Evolutionary conservation across 371 early-diverging fungal genomes (phyloP), one percentile per base, ranked within the genome.

Genomic region (Capillidium heterosporum): DNA sequence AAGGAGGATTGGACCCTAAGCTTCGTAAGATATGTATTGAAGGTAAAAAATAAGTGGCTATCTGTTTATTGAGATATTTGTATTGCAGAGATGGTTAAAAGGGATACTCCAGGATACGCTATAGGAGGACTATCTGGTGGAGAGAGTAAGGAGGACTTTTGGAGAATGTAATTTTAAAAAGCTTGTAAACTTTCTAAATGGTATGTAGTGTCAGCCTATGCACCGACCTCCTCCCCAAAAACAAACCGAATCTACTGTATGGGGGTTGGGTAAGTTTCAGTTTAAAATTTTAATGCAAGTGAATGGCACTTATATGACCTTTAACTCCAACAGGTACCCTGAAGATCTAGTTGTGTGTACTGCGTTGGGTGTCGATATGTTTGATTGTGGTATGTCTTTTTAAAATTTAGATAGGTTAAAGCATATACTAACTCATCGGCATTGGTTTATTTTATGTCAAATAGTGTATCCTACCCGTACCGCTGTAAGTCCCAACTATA

Each of bases 381-480:
- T 82, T 65, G 97, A 96, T 66, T 96, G 97, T 69, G 59, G 57
- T 57, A 48, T 29, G 49, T 15, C 8, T 35, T n/a, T n/a, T n/a
- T n/a, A n/a, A n/a, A n/a, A n/a, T n/a, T n/a, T n/a, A n/a, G 4
- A 2, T 26, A 27, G 8, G 10, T 15, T 10, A 46, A 15, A 46
- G 21, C 8, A 21, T 39, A 39, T 39, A 39, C 15, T 39, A 15
- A 15, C n/a, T n/a, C n/a, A n/a, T n/a, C n/a, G n/a, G n/a, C n/a
- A n/a, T n/a, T n/a, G n/a, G n/a, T n/a, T n/a, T n/a, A n/a, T n/a
- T n/a, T n/a, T n/a, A n/a, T n/a, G n/a, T n/a, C n/a, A n/a, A n/a
- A n/a, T n/a, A n/a, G n/a, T n/a, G n/a, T 96, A 86, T 67, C 97
- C 97, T 21, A 95, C 97, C 10, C 76, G 97, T 52, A 96, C 95